Evolutionary conservation across 2,329 filamentous ascomycete genomes (phyloP).

Genomic region (Aureobasidium namibiae): DNA sequence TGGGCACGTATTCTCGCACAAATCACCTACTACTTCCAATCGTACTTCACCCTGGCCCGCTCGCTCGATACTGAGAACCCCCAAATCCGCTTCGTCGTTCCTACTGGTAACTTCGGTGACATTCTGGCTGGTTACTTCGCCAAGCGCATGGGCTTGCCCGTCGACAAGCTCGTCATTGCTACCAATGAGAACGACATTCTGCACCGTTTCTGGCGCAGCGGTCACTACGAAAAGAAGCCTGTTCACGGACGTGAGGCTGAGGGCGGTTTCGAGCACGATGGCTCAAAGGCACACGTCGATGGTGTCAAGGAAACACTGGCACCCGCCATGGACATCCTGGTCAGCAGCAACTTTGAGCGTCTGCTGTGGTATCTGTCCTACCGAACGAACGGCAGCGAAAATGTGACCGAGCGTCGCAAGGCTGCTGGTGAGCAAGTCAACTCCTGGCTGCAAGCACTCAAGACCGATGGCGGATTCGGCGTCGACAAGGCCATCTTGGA

Average conservation of each 20-base stretch:
- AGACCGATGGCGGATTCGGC: conserved; percentile 71
- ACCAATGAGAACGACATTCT: conserved; percentile 98
- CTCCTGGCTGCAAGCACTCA: conserved; percentile 71
- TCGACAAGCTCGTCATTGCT: conserved; percentile 81
- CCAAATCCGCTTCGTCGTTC: conserved; percentile 76
- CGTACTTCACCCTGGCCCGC: conserved; percentile 78
- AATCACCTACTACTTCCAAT: conserved; percentile 93
- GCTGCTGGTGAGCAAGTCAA: conserved; percentile 64
- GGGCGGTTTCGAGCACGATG: conserved; percentile 47
- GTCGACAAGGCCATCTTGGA: conserved; percentile 68
- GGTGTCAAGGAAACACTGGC: conserved; percentile 86
- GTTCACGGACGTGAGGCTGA: conserved; percentile 50
- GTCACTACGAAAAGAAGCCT: conserved; percentile 79
- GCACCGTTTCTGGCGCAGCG: conserved; percentile 86
- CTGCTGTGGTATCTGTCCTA: conserved; percentile 89
- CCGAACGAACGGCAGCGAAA: conserved; percentile 47
- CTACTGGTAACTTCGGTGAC: conserved; percentile 94
- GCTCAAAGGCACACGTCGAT: conserved; percentile 53
- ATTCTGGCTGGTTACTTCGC: conserved; percentile 92
- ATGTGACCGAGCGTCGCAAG: conserved; percentile 38
- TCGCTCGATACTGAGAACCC: conserved; percentile 38
- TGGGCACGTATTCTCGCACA: conserved; percentile 92
- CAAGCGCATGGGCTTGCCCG: conserved; percentile 77
- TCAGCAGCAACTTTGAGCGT: conserved; percentile 93
- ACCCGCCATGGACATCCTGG: conserved; percentile 96